phyloP scores from a whole-genome alignment of 305 asterid genomes.

The Nicotiana rustica region DNA sequence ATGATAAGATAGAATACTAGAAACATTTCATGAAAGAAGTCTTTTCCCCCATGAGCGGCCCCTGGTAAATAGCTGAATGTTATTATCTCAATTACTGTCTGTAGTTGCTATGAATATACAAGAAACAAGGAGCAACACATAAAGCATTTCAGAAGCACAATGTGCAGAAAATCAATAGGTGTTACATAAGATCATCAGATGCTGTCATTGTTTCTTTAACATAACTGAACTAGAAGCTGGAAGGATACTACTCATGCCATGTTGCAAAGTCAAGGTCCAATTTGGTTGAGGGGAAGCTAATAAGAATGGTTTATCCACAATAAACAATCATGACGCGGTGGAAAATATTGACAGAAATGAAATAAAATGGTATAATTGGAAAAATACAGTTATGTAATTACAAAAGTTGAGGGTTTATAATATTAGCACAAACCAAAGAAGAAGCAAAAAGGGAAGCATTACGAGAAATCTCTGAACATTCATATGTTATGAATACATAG shows the following conservation, averaged over 20 bases:
- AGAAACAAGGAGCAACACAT: conserved; percentile 25
- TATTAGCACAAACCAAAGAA: conserved; percentile 21
- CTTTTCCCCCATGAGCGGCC: not conserved
- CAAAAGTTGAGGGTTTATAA: conserved; percentile 6
- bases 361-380: not conserved
- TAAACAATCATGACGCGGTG: not conserved
- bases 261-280: conserved; percentile 21
- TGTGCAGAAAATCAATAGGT: conserved; percentile 24
- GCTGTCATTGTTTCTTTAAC: conserved; percentile 4
- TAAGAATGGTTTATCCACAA: conserved; percentile 16
- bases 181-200: not conserved
- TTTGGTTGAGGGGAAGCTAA: conserved; percentile 14
- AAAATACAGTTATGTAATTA: conserved; percentile 9
- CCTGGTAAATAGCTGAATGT: conserved; percentile 13
- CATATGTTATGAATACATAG: not conserved
- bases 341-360: not conserved
- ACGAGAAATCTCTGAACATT: conserved; percentile 3
- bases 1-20: conserved; percentile 21
- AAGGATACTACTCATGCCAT: conserved; percentile 9
- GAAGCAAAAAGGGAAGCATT: conserved; percentile 27
- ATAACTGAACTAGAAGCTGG: conserved; percentile 9
- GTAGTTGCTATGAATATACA: not conserved
- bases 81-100: not conserved
- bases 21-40: conserved; percentile 22
- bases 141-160: conserved; percentile 4